Base-by-base conservation (phyloP, 306 rosid genomes). In the Ziziphus jujuba region DNA sequence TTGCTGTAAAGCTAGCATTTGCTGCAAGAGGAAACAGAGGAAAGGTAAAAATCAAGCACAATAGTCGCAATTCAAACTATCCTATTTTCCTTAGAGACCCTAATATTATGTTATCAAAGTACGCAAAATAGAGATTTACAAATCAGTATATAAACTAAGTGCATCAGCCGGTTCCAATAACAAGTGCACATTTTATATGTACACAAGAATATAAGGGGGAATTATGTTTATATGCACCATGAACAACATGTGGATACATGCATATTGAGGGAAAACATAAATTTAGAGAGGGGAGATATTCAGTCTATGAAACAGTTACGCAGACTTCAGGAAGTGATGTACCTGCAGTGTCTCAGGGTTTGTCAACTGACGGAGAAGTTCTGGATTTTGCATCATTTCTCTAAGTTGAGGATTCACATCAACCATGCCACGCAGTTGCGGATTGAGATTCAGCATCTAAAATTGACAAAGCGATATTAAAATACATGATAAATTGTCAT, bases 351-450 rank as follows among this genome's bases (percentile, higher is more conserved):
- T 82, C 81, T 82, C 85, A 0, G 85, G 90, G 67, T 78, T 82
- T 61, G 83, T 65, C 65, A 85, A 65, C 70, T 79, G 87, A 15
- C 90, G 84, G 36, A 85, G 65, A 48, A 85, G 71, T 36, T 85
- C 85, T 35, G 87, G 90, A 69, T 82, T 82, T 74, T 82, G 90
- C 85, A 85, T 85, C 87, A 80, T 82, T 69, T 85, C 90, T 72
- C 87, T 77, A 53, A 79, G 73, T 72, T 80, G 90, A 76, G 90
- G 83, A 66, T 80, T 82, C 74, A 49, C 17, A 77, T 85, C 87
- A 66, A 75, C 75, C 84, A 85, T 82, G 73, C 72, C 71, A 1
- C 84, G 81, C 14, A 79, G 73, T 56, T 85, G 85, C 4, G 90
- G 90, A 54, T 80, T 85, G 45, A 77, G 70, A 59, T 44, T 77